Base-by-base conservation (phyloP, 345 rosid species). In the Acer yangbiense region DNA sequence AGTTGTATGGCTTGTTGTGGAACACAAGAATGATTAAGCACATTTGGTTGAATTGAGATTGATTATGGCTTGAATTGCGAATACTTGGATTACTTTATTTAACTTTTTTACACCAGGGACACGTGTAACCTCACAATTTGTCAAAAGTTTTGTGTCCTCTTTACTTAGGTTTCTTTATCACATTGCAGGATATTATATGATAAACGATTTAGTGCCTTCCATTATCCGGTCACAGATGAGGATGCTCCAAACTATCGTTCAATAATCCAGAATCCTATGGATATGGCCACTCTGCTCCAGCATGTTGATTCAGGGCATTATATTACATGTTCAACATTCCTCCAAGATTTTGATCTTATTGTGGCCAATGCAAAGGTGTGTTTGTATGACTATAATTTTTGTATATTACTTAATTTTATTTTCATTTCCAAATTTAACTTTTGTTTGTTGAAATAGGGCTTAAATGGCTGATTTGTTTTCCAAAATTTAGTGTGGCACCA, bases 241-340 rank as follows among this genome's bases (percentile, higher is more conserved):
- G 99, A 94, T 85, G 98, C 98, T 79, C 99, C 98, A 77, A 93
- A 91, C 76, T 97, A 97, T 81, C 91, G 91, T 68, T 69, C 97
- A 46, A 81, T 97, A 66, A 90, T 97, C 85, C 97, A 94, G 82
- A 94, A 86, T 82, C 98, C 99, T 11, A 93, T 97, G 99, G 99
- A 97, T 81, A 50, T 91, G 70, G 96, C 98, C 70, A 94, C 98
- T 57, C 73, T 97, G 79, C 83, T 97, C 78, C 98, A 93, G 83
- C 95, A 83, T 79, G 99, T 94, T 23, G 98, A 94, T 79, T 74
- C 92, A 76, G 99, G 98, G 76, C 95, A 91, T 61, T 97, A 88
- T 83, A 80, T 97, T 69, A 87, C 98, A 52, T 91, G 95, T 83
- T 84, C 97, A 76, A 83, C 91, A 69, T 97, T 97, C 82, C 79